Percentiles rank a stretch among this genome's conserved stretches.
Conservation (phyloP, 805 yeast genomes). For the Blastobotrys parvus region DNA sequence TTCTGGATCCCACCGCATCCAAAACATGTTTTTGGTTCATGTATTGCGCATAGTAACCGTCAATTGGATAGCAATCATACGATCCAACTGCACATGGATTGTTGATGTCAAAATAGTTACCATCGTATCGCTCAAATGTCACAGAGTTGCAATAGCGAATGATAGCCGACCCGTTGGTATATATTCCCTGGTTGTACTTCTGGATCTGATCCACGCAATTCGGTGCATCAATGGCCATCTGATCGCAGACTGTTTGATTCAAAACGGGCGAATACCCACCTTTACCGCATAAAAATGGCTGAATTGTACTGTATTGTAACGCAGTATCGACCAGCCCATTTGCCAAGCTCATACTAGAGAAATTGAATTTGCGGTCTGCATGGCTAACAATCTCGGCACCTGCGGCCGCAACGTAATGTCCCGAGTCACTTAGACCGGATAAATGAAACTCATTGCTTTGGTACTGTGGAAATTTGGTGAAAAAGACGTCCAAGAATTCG, state of each 20-base stretch:
- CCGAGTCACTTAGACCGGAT: constrained; percentile 92
- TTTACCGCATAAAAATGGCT: constrained; percentile 90
- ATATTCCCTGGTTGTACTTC: constrained; percentile 75
- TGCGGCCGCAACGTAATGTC: constrained; percentile 85
- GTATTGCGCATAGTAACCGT: constrained; percentile 43
- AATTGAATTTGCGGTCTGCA: constrained; percentile 47
- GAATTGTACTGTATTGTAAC: constrained; percentile 67
- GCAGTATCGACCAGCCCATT: constrained; percentile 87
- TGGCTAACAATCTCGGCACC: constrained; percentile 45
- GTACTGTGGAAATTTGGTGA: constrained; percentile 72
- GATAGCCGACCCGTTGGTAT: constrained; percentile 70
- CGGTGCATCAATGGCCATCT: constrained; percentile 52
- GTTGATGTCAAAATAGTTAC: constrained; percentile 59
- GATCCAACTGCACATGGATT: constrained; percentile 42
- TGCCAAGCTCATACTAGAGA: constrained; percentile 78
- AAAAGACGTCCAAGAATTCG: constrained; percentile 75
- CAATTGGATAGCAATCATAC: constrained; percentile 45
- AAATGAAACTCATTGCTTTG: constrained; percentile 58
- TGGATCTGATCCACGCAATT: constrained; percentile 56
- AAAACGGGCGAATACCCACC: constrained; percentile 71
- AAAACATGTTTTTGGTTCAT: constrained; percentile 48
- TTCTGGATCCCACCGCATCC: constrained; percentile 51
- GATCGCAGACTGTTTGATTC: constrained; percentile 54
- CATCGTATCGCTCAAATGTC: constrained; percentile 35
- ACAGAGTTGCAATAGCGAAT: constrained; percentile 53